Evolutionary conservation across 495 filamentous ascomycete genomes (phyloP).

Genomic region (Amniculicola lignicola): DNA sequence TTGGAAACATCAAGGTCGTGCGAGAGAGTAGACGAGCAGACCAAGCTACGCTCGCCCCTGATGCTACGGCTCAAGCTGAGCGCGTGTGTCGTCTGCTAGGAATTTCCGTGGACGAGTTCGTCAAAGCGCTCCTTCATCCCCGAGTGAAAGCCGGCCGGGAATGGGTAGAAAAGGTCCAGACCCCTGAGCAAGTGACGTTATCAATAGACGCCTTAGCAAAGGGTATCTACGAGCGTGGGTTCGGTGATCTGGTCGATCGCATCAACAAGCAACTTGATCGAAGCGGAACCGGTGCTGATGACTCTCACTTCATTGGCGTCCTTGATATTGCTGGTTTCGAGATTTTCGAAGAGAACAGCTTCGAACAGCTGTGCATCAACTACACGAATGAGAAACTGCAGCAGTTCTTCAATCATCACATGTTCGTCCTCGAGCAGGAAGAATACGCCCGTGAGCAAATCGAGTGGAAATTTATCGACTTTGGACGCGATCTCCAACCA

Average conservation of each 20-base stretch:
- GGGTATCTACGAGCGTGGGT: conserved; percentile 94
- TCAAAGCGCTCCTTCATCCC: conserved; percentile 85
- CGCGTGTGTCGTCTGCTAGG: conserved; percentile 82
- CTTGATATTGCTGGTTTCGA: conserved; percentile 99
- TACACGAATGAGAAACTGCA: conserved; percentile 99
- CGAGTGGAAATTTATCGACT: conserved; percentile 99
- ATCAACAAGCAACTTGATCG: conserved; percentile 91
- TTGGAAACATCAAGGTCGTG: conserved; percentile 85
- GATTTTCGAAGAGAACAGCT: conserved; percentile 97
- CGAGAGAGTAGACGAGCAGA: conserved; percentile 88
- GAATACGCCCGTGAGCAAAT: conserved; percentile 98
- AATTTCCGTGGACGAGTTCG: conserved; percentile 76
- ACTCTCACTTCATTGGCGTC: conserved; percentile 93
- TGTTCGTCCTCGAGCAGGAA: conserved; percentile 99
- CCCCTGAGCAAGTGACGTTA: conserved; percentile 89
- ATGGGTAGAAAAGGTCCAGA: conserved; percentile 98
- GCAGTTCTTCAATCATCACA: conserved; percentile 99
- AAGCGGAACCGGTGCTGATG: conserved; percentile 71
- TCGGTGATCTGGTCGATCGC: conserved; percentile 85
- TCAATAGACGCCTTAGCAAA: conserved; percentile 90
- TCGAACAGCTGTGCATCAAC: conserved; percentile 99
- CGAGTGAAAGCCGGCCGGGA: conserved; percentile 92
- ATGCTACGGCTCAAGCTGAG: conserved; percentile 65
- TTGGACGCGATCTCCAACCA: conserved; percentile 93
- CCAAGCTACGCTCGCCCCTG: conserved; percentile 76